Base-by-base conservation (phyloP, 352 stramenopile genomes). In the Phytophthora pisi region DNA sequence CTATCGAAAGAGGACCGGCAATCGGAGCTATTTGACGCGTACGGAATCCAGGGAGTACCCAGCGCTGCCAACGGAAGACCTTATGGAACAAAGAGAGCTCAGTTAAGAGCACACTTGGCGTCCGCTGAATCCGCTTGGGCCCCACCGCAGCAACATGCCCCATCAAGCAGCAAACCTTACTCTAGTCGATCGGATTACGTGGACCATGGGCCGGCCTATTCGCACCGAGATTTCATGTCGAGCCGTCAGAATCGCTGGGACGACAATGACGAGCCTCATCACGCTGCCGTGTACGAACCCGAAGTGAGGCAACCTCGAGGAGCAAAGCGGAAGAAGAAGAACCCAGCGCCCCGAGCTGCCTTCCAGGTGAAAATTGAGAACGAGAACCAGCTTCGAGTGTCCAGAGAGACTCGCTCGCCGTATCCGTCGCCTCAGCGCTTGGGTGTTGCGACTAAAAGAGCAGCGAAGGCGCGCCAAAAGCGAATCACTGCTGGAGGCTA, bases 11-110 rank as follows among this genome's bases (percentile, higher is more conserved):
- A 88, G 45, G 81, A 88, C 16, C 67, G 76, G 2, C 80, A 90
- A 31, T 81, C 74, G 2, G 66, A 85, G 28, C 66, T 93, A 3
- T 87, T 91, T 43, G 82, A 90, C 28, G 86, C 82, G 4, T 93
- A 93, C 50, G 85, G 82, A 1, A 72, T 93, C 10, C 73, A 51
- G 11, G 64, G 15, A 13, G 28, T 38, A 28, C 18, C 31, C 11
- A 59, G 18, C 11, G 65, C 9, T 42, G 16, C 45, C n/a, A 46
- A 30, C 30, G 43, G 56, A 56, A 68, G 51, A 38, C 50, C 24
- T 47, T 75, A 68, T 52, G 80, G 81, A 6, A 85, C 88, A 38
- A 92, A 90, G 52, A 68, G 84, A 38, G 70, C 77, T 13, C 80
- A 92, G 46, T 64, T 90, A 2, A 79, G 76, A 60, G 82, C 79